phyloP scores from a whole-genome alignment of 2,329 filamentous ascomycete species.

The Ophioceras dolichostomum region DNA sequence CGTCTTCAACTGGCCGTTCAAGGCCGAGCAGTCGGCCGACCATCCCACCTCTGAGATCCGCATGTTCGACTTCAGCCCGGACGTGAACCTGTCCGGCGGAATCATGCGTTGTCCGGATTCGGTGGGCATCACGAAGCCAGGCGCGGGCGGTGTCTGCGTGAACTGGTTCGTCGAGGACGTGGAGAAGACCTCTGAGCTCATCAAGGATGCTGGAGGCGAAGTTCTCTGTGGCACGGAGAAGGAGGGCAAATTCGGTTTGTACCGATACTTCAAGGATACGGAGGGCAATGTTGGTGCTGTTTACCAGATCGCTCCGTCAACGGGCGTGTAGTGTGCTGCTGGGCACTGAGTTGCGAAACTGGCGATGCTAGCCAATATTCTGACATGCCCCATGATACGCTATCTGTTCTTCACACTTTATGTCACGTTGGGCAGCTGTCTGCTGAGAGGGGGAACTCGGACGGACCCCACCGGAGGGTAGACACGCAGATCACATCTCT shows the following conservation, averaged over 20 bases:
- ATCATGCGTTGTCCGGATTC: background rate
- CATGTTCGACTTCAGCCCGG: background rate
- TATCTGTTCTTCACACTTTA: too few species aligned
- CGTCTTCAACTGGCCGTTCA: background rate
- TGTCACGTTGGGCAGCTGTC: too few species aligned
- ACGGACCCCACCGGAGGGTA: too few species aligned
- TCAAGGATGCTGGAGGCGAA: background rate
- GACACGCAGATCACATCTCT: too few species aligned
- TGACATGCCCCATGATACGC: too few species aligned
- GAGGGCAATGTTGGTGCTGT: background rate
- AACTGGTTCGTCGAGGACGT: background rate
- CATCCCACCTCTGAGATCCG: background rate
- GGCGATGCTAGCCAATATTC: too few species aligned
- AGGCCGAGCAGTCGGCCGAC: background rate
- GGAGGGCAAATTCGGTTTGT: background rate
- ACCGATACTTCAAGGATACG: background rate
- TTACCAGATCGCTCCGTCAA: background rate
- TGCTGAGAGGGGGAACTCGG: too few species aligned
- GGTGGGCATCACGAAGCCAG: background rate
- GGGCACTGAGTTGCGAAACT: too few species aligned
- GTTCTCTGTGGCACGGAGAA: background rate
- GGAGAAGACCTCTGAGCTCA: background rate
- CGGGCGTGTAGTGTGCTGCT: too few species aligned
- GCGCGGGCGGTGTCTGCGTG: background rate
- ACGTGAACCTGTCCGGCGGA: background rate